phyloP scores from a whole-genome alignment of 208 protist genomes.

The Entamoeba invadens region DNA sequence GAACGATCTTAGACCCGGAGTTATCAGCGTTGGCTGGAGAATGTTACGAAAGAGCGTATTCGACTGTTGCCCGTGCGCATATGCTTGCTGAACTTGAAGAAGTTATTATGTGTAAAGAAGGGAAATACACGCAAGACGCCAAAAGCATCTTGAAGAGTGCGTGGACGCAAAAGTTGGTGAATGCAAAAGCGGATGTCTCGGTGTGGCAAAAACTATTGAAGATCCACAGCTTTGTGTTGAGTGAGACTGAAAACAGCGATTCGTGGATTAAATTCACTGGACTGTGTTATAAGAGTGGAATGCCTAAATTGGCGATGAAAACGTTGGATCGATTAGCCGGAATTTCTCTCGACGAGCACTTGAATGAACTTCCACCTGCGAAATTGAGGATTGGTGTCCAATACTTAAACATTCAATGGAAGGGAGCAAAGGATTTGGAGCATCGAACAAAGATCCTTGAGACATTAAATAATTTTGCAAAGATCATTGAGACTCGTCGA shows the following conservation, averaged over 20 bases:
- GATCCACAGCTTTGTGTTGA: not conserved
- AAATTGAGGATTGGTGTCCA: not conserved
- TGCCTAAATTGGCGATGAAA: not conserved
- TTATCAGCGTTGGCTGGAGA: not conserved
- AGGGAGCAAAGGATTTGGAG: not conserved
- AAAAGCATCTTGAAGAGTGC: not conserved
- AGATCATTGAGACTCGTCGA: not conserved
- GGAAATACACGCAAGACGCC: not conserved
- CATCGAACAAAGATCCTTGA: not conserved
- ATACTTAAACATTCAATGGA: not conserved
- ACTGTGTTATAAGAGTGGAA: not conserved
- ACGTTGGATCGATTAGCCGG: not conserved
- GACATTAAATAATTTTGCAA: not conserved
- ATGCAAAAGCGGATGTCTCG: not conserved
- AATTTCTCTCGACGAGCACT: not conserved
- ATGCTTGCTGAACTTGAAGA: not conserved
- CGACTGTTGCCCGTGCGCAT: not conserved
- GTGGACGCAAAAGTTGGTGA: not conserved
- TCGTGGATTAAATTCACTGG: not conserved
- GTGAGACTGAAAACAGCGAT: not conserved
- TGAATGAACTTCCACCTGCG: not conserved
- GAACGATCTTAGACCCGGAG: not conserved
- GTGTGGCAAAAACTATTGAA: not conserved
- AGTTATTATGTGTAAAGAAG: not conserved
- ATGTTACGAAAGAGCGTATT: not conserved